phyloP scores from a whole-genome alignment of 192 early-diverging fungal species.

The Dissophora globulifera region DNA sequence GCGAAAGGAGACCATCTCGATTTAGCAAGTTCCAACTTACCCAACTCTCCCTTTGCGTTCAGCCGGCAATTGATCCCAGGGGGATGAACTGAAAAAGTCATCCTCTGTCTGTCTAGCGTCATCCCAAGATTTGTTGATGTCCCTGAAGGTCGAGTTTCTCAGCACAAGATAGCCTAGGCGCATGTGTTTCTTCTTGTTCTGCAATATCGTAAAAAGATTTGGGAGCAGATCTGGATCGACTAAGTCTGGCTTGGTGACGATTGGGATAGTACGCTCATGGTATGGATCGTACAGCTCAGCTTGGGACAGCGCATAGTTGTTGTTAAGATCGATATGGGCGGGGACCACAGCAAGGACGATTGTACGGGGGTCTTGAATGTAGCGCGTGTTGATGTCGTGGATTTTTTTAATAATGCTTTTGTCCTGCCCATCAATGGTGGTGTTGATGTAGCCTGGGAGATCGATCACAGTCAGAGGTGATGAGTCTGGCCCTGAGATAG shows the following conservation, averaged over 20 bases:
- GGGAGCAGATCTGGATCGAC: background rate
- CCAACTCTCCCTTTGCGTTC: constrained; percentile 24
- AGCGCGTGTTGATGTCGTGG: constrained; percentile 30
- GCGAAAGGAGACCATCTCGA: too few species aligned
- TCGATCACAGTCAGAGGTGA: constrained; percentile 41
- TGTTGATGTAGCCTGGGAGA: constrained; percentile 40
- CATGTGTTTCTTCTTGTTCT: constrained; percentile 13
- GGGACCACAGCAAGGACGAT: constrained; percentile 40
- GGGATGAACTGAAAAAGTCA: constrained; percentile 16
- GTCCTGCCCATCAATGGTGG: constrained; percentile 17
- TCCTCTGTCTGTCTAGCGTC: constrained; percentile 18
- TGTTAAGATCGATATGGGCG: constrained; percentile 34
- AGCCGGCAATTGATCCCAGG: constrained; percentile 13
- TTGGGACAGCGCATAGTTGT: constrained; percentile 16
- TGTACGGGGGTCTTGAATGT: constrained; percentile 34
- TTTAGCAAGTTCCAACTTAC: too few species aligned
- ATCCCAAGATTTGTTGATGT: constrained; percentile 15
- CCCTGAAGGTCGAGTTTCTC: constrained; percentile 18
- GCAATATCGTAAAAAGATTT: constrained; percentile 2
- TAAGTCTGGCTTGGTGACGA: constrained; percentile 16
- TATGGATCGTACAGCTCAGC: constrained; percentile 27
- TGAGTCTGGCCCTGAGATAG: constrained; percentile 22
- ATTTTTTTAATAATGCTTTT: constrained; percentile 17
- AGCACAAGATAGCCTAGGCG: constrained; percentile 16
- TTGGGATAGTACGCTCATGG: constrained; percentile 20